A percentile compares a stretch with the other conserved stretches of the same genome.
These are phyloP conservation scores for Fomitiporia mediterranea DNA, from an alignment of 1,284 basidiomycete genomes.

Conservation along the genomic window DNA sequence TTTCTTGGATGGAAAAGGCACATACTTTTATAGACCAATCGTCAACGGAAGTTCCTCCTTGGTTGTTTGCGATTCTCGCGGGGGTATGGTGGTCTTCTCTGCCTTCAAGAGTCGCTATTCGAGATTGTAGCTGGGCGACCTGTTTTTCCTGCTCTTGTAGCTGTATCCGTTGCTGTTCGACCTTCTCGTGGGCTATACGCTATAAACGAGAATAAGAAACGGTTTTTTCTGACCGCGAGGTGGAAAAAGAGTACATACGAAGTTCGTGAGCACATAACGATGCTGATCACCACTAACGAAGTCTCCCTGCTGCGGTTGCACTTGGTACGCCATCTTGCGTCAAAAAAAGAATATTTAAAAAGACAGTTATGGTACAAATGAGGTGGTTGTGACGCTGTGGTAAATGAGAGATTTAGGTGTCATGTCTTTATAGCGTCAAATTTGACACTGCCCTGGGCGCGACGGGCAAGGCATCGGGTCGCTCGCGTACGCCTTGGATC, in stretches of 20 bases:
- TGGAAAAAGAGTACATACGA: constrained; percentile 42
- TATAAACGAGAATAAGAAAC: constrained; percentile 28
- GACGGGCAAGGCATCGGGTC: constrained; percentile 1
- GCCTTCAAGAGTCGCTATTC: constrained; percentile 72
- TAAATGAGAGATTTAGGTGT: not conserved
- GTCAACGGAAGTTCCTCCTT: constrained; percentile 61
- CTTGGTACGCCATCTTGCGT: constrained; percentile 17
- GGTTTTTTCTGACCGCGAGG: not conserved
- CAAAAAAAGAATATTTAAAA: not conserved
- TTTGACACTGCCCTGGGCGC: constrained; percentile 10
- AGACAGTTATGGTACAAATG: not conserved
- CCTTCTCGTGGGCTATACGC: constrained; percentile 82
- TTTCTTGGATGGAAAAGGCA: constrained; percentile 7
- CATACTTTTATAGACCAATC: constrained; percentile 79
- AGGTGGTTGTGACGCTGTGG: not conserved
- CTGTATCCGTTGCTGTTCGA: constrained; percentile 72
- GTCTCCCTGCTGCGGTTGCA: constrained; percentile 35
- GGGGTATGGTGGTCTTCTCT: constrained; percentile 34
- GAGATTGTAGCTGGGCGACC: constrained; percentile 61
- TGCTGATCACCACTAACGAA: constrained; percentile 69
- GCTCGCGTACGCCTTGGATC: constrained; percentile 3
- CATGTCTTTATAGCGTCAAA: constrained; percentile 5
- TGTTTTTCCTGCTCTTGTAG: constrained; percentile 80
- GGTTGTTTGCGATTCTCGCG: constrained; percentile 32
- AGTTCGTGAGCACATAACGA: constrained; percentile 74